Percentiles rank a stretch among this genome's conserved stretches.
Evolutionary conservation across 2,329 filamentous ascomycete genomes (phyloP).

Genomic region (Exophiala phaeomuriformis): DNA sequence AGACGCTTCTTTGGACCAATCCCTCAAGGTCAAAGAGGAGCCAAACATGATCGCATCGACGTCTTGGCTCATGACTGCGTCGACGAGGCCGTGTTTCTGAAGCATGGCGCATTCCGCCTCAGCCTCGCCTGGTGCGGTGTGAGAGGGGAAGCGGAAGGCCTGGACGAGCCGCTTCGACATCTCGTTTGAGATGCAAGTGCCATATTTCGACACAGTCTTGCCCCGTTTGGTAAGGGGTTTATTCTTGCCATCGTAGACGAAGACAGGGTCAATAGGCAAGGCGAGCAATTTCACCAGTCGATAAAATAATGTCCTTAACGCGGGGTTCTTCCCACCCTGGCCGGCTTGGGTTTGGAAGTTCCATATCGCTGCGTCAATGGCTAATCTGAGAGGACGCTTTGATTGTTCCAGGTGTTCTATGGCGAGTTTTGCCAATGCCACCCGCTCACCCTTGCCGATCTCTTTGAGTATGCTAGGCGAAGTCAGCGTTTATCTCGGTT

Average conservation of each 20-base stretch:
- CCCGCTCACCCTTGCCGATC: conserved; percentile 70
- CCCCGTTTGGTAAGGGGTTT: conserved; percentile 85
- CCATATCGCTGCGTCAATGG: conserved; percentile 95
- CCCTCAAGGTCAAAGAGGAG: conserved; percentile 67
- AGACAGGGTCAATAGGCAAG: conserved; percentile 75
- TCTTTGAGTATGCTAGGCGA: conserved; percentile 72
- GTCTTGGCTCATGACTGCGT: conserved; percentile 92
- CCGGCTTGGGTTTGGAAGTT: conserved; percentile 87
- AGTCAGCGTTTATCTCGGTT: neutral
- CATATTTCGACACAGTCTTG: conserved; percentile 53
- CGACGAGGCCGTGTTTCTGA: conserved; percentile 73
- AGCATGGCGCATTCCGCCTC: conserved; percentile 91
- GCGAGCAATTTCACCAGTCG: conserved; percentile 70
- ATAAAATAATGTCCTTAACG: conserved; percentile 86
- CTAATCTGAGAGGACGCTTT: conserved; percentile 69
- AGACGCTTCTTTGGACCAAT: conserved; percentile 69
- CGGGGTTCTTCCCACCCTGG: conserved; percentile 80
- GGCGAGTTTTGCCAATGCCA: conserved; percentile 76
- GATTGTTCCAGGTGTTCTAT: conserved; percentile 65
- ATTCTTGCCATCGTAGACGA: conserved; percentile 81
- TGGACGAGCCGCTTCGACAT: conserved; percentile 77
- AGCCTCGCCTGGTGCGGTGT: conserved; percentile 87
- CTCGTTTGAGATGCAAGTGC: conserved; percentile 59
- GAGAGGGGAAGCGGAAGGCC: conserved; percentile 74
- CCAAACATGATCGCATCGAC: conserved; percentile 98